Base-by-base conservation (phyloP, 306 rosid genomes). In the Bauhinia variegata region DNA sequence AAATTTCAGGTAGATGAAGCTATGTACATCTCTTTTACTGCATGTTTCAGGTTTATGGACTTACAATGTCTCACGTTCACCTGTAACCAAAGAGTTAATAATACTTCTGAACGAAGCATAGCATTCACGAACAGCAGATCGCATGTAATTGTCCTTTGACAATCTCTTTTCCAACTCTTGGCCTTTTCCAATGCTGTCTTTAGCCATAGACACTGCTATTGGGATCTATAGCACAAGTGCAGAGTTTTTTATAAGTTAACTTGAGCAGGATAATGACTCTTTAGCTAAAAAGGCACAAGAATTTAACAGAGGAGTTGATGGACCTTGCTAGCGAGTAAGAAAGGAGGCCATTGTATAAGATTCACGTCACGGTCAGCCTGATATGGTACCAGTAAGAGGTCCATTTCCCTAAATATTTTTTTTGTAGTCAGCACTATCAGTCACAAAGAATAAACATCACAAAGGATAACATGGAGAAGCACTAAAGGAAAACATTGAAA, bases 251-350 rank as follows among this genome's bases (percentile, higher is more conserved):
- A 60, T 51, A 44, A 37, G 59, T 50, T 49, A 58, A 64, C 31
- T 56, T 56, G 50, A 75, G 71, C 63, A 75, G 34, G 60, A 66
- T 54, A 51, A 10, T 55, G 41, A 65, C 66, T 65, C 13, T 34
- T 55, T 62, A 39, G 23, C 6, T 39, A 54, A 65, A 49, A 44
- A 64, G 70, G 34, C 39, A 48, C 14, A 62, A 67, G 51, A 72
- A 44, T 48, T 63, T 51, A 55, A 65, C 74, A 71, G 11, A 56
- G 14, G 15, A 52, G 55, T 39, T 54, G 33, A 64, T 63, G 54
- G 61, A 93, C 99, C 99, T 83, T 93, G 95, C 97, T 93, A 63
- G 97, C 96, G 86, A 93, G 99, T 73, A 93, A 82, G 79, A 93
- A 93, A 15, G 99, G 99, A 84, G 99, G 99, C 99, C 99, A 93